These are phyloP conservation scores for Cercospora sesami DNA, from an alignment of 2,329 filamentous ascomycete genomes.

Conservation along the genomic window DNA sequence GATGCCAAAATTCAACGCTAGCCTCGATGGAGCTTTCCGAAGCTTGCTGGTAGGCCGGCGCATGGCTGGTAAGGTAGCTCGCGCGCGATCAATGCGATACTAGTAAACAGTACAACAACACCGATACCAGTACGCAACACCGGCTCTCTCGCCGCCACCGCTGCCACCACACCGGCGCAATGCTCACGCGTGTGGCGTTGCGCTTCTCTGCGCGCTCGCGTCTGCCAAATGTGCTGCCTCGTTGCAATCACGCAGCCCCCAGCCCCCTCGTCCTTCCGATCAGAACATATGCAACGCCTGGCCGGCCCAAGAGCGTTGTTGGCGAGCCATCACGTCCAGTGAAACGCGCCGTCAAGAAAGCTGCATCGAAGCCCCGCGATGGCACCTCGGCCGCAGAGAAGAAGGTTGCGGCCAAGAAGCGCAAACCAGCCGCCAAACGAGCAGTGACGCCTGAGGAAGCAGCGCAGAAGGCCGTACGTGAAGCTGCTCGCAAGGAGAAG, in stretches of 20 bases:
- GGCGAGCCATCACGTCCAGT: conserved; percentile 37
- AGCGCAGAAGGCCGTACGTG: conserved; percentile 27
- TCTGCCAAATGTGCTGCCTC: conserved; percentile 15
- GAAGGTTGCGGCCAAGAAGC: conserved; percentile 28
- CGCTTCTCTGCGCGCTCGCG: conserved; percentile 30
- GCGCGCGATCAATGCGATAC: conserved; percentile 11
- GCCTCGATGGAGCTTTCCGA: not conserved
- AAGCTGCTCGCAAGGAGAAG: conserved; percentile 16
- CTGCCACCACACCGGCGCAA: conserved; percentile 12
- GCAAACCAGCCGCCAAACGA: conserved; percentile 15
- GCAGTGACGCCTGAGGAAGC: conserved; percentile 33
- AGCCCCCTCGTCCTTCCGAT: conserved; percentile 20
- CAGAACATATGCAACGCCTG: conserved; percentile 34
- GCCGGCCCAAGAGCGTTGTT: conserved; percentile 37
- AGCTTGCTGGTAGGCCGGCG: not conserved
- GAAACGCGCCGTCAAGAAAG: conserved; percentile 36
- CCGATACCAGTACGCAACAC: not conserved
- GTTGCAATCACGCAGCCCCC: not conserved
- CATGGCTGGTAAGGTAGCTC: not conserved
- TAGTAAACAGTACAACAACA: conserved; percentile 7
- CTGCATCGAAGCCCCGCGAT: conserved; percentile 24
- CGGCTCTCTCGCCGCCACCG: not conserved
- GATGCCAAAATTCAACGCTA: not conserved
- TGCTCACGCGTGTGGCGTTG: conserved; percentile 29
- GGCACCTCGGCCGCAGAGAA: conserved; percentile 29